Evolutionary conservation across 2,329 filamentous ascomycete genomes (phyloP).

Genomic region (Microsporum audouinii): DNA sequence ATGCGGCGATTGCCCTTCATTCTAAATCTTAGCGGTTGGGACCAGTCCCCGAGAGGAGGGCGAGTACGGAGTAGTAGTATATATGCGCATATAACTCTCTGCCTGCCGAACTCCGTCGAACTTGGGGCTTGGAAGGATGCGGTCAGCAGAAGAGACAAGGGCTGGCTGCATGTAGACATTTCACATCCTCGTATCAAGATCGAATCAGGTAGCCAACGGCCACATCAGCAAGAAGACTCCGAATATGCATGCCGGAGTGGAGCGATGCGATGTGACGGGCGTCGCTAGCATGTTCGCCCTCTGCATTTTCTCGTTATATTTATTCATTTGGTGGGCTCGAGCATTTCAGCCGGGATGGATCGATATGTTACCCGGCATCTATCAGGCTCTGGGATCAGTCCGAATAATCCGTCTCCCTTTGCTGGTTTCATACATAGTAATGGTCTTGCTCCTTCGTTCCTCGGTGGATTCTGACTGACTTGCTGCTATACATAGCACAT

Average conservation of each 20-base stretch:
- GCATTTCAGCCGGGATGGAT: neutral
- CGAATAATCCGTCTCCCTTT: neutral
- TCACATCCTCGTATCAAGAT: neutral
- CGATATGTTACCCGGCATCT: neutral
- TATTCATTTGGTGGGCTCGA: neutral
- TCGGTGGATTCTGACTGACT: neutral
- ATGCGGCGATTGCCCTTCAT: neutral
- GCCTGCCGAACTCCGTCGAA: neutral
- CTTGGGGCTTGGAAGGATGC: neutral
- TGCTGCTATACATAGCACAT: neutral
- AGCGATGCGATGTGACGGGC: constrained; percentile 3
- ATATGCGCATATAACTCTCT: neutral
- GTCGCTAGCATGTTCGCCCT: neutral
- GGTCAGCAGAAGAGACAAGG: neutral
- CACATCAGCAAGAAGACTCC: neutral
- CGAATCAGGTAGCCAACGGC: neutral
- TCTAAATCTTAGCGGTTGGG: neutral
- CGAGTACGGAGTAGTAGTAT: neutral
- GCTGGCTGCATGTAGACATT: neutral
- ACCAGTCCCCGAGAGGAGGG: neutral
- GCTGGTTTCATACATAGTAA: neutral
- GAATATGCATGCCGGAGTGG: neutral
- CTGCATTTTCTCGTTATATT: neutral
- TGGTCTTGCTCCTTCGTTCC: neutral
- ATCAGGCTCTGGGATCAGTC: neutral